Percentiles rank a stretch among this genome's conserved stretches.
Conservation (phyloP, 257 asterid species). For the Primulina eburnea region DNA sequence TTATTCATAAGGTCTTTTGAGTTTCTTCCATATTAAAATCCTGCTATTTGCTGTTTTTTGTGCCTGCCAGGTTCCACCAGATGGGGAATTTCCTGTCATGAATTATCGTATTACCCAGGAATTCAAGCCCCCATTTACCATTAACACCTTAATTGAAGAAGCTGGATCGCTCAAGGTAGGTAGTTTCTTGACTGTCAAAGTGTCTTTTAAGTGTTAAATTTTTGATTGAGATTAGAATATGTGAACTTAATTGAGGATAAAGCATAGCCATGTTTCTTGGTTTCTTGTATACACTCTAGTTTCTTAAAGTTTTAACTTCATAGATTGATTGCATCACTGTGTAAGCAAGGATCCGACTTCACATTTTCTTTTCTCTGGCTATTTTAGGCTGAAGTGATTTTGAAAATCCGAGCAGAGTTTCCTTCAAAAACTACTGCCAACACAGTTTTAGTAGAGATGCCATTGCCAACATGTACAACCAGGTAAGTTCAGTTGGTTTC, state of each 20-base stretch:
- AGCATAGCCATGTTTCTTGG: slow-evolving; percentile 6
- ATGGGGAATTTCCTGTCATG: slow-evolving; percentile 99
- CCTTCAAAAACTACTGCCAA: slow-evolving; percentile 82
- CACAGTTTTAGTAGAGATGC: slow-evolving; percentile 88
- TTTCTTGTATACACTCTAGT: slow-evolving; percentile 14
- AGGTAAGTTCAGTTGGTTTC: slow-evolving; percentile 43
- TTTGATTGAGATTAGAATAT: slow-evolving; percentile 18
- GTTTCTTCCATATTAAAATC: slow-evolving; percentile 15
- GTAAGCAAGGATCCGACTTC: slow-evolving; percentile 18
- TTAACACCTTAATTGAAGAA: slow-evolving; percentile 89
- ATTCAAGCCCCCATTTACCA: slow-evolving; percentile 94
- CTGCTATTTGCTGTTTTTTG: slow-evolving; percentile 20
- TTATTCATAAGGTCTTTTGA: slow-evolving; percentile 23
- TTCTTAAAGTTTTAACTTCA: slow-evolving; percentile 17
- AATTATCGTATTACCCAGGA: slow-evolving; percentile 98
- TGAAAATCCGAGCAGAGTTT: slow-evolving; percentile 94
- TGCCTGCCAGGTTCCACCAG: slow-evolving; percentile 80
- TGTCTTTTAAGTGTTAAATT: slow-evolving; percentile 12
- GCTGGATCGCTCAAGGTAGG: slow-evolving; percentile 85
- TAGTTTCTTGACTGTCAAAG: slow-evolving; percentile 8
- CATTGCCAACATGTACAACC: slow-evolving; percentile 84
- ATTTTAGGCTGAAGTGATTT: slow-evolving; percentile 87
- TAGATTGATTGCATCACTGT: slow-evolving; percentile 15
- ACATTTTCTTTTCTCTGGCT: slow-evolving; percentile 26
- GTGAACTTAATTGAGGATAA: slow-evolving; percentile 17